Evolutionary conservation across 1,284 basidiomycete species (phyloP), one percentile per base, ranked within the genome.

Genomic region (Trametes versicolor): DNA sequence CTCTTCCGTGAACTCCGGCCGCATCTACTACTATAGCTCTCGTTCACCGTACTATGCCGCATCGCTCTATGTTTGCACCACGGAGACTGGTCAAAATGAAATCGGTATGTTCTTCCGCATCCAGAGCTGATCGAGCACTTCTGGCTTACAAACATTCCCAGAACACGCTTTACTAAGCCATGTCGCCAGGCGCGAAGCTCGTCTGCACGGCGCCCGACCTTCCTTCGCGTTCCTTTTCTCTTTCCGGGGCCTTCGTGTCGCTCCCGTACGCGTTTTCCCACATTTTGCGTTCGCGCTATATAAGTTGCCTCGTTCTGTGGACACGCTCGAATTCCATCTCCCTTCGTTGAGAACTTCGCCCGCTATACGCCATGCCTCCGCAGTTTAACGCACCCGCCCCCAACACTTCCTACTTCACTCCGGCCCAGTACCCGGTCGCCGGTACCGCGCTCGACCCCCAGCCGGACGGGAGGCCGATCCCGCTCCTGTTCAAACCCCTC

Each of bases 401-500:
- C 2, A 77, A 75, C 52, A 71, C 82, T 23, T 71, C 85, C 1
- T 87, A 82, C 75, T 89, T 84, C 72, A 87, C 85, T 10, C 87
- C 87, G 5, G 79, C 78, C 5, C 87, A 89, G 69, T 67, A 71
- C 10, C 83, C 82, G 4, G 79, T 85, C 21, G 76, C 87, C 0
- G 87, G 88, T 3, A 82, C 83, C 19, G 84, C 84, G 0, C 59
- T 80, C 25, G 74, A 80, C 47, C 79, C 80, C 25, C 83, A 86
- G 59, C 79, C 80, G 4, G 54, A 72, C 37, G 67, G 51, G 36
- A 69, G 70, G 41, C 50, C 60, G 0, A 60, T 71, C 36, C 89
- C 91, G 1, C 77, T 81, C 58, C 75, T 93, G 8, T 94, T 94
- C 77, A 77, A 87, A 67, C 87, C 89, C 2, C 70, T 94, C 56